Base-by-base conservation (phyloP, 2,329 filamentous ascomycete species). In the Botrytis aclada region DNA sequence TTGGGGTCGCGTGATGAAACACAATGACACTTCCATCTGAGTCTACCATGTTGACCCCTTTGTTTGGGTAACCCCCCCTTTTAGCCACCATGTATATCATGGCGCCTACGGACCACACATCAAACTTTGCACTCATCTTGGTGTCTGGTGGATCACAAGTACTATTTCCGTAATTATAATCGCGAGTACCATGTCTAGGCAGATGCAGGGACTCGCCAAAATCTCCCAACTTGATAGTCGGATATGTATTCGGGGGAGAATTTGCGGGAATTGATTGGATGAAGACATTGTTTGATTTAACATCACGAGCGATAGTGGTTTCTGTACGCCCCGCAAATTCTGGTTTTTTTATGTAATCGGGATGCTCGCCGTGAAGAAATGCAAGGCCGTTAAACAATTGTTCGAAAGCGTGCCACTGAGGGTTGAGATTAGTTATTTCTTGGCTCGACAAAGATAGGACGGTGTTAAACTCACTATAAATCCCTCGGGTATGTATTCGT, bases 281-380 rank as follows among this genome's bases (percentile, higher is more conserved):
- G 25, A 69, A 72, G 29, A 72, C 60, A 25, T 72, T 72, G 32
- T 61, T 32, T 61, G 63, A 1, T 37, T 67, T 61, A 25, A 72
- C 29, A 45, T 69, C 63, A 12, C 51, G 45, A 16, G 69, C 29
- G 25, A 72, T 14, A 8, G 51, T 60, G 14, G 22, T n/a, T 22
- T 63, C n/a, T 56, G 14, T n/a, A 37, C 45, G 14, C 25, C 43
- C 54, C 34, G 29, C 25, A 22, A 61, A 70, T n/a, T 43, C 56
- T 2, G 43, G 43, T 5, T 63, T 56, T 10, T n/a, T n/a, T 29
- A n/a, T 54, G 25, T 72, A 72, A 8, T 37, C 22, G 16, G 70
- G 70, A 69, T 72, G 70, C 9, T 72, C 63, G 25, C 64, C 64
- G 18, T 72, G 70, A 1, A 69, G 51, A 60, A 72, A 72, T 29